These are phyloP conservation scores for Geotrichum restrictum DNA, from an alignment of 1,139 yeast species.

Conservation along the genomic window DNA sequence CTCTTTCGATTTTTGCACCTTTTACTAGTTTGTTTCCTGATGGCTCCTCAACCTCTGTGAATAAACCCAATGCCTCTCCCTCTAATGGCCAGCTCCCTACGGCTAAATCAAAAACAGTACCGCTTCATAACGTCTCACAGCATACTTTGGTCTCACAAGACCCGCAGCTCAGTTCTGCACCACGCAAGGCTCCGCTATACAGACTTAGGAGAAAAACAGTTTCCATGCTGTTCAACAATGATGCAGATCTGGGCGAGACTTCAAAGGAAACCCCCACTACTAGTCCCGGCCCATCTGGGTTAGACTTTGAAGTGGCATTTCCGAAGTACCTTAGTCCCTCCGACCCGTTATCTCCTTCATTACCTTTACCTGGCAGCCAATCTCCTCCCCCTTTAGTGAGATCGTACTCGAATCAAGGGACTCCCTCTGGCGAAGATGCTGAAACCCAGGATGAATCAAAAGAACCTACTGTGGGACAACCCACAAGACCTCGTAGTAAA, in stretches of 20 bases:
- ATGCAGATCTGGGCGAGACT: constrained; percentile 1
- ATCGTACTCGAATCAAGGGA: background rate
- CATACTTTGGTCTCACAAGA: background rate
- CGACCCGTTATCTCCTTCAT: no score
- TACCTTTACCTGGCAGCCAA: background rate
- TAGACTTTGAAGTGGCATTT: constrained; percentile 7
- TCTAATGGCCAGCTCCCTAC: background rate
- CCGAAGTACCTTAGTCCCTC: background rate
- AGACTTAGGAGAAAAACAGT: constrained; percentile 24
- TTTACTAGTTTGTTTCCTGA: background rate
- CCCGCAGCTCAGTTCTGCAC: background rate
- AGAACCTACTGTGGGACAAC: background rate
- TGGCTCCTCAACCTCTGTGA: background rate
- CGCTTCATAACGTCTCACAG: background rate
- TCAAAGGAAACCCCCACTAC: no score
- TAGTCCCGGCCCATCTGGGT: constrained; percentile 4
- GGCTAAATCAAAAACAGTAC: background rate
- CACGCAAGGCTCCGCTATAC: constrained; percentile 21
- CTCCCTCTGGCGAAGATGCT: background rate
- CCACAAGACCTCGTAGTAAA: background rate
- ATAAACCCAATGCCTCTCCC: background rate
- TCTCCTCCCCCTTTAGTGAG: background rate
- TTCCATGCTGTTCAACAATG: constrained; percentile 23
- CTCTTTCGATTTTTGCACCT: background rate
- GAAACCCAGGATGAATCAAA: background rate